Conservation (phyloP, 805 yeast genomes). For the Schwanniomyces vanrijiae region DNA sequence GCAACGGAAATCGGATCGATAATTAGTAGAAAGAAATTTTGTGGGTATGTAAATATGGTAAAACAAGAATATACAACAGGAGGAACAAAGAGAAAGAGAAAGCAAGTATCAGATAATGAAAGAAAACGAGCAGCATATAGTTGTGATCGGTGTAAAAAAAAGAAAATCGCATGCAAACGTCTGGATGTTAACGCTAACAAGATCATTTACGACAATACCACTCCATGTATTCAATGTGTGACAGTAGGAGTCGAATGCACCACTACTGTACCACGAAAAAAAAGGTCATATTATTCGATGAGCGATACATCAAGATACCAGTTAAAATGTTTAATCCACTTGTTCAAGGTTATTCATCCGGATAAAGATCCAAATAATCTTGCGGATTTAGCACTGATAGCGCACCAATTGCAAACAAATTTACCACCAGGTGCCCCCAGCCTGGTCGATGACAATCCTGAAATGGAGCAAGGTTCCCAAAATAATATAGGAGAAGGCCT, state of each 20-base stretch:
- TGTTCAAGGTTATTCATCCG: background rate
- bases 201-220: background rate
- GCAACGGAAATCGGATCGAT: background rate
- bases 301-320: slow-evolving; percentile 3
- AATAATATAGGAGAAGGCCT: background rate
- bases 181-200: background rate
- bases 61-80: background rate
- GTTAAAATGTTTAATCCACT: background rate
- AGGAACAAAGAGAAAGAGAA: background rate
- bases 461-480: background rate
- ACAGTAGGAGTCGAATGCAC: background rate
- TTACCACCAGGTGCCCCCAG: background rate
- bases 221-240: background rate
- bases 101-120: background rate
- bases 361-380: background rate
- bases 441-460: background rate
- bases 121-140: background rate
- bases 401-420: background rate
- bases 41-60: background rate
- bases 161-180: background rate
- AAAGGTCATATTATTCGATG: background rate
- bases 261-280: slow-evolving; percentile 1
- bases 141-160: slow-evolving; percentile 1
- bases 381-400: background rate
- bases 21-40: background rate